phyloP scores from a whole-genome alignment of 345 rosid genomes.

The Brassica nigra region DNA sequence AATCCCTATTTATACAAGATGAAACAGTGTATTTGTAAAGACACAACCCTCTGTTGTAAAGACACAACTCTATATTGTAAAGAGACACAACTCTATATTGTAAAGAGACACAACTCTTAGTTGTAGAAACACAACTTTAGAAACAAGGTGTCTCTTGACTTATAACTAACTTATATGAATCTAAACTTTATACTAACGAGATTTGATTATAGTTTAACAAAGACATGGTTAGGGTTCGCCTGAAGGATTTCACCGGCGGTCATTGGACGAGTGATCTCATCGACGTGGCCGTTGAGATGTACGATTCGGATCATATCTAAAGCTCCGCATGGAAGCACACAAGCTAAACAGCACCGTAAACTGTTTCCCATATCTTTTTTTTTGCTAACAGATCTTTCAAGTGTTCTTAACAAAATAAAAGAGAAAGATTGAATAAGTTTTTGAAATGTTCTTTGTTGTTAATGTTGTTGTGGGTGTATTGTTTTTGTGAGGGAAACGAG shows the following conservation, averaged over 20 bases:
- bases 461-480: constrained; percentile 15
- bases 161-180: too few relatives aligned
- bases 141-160: too few relatives aligned
- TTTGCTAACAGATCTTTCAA: not conserved
- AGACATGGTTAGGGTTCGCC: constrained; percentile 82
- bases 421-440: not conserved
- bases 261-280: constrained; percentile 71
- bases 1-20: too few relatives aligned
- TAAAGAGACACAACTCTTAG: too few relatives aligned
- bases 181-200: too few relatives aligned
- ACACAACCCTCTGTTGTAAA: too few relatives aligned
- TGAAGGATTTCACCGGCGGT: constrained; percentile 80
- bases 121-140: too few relatives aligned
- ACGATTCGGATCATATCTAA: constrained; percentile 90
- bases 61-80: too few relatives aligned
- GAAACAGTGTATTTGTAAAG: too few relatives aligned
- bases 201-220: too few relatives aligned
- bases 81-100: too few relatives aligned
- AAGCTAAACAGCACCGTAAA: constrained; percentile 87
- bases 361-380: constrained; percentile 72
- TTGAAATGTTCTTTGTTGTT: not conserved
- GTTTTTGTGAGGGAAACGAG: constrained; percentile 6
- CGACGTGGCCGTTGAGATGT: constrained; percentile 79
- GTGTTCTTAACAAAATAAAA: not conserved
- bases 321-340: constrained; percentile 95